These are phyloP conservation scores for Phytopythium vexans DNA, from an alignment of 352 stramenopile genomes.

Conservation along the genomic window DNA sequence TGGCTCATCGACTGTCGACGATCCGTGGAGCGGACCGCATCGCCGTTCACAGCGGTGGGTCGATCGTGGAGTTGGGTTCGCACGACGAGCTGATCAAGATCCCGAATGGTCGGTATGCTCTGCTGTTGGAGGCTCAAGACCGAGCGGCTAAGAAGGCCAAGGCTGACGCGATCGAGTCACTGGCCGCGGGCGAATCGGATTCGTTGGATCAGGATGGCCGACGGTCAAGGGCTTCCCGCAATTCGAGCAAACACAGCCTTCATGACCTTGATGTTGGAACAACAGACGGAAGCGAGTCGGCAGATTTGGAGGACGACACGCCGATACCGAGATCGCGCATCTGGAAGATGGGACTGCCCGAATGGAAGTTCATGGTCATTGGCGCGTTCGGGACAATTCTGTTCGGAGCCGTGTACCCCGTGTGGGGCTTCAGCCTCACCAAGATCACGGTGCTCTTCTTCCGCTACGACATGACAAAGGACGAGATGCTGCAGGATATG, in stretches of 20 bases:
- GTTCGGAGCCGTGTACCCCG: conserved; percentile 39
- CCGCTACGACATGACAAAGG: conserved; percentile 25
- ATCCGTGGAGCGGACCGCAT: conserved; percentile 93
- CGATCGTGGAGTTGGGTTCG: conserved; percentile 90
- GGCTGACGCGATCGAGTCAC: neutral
- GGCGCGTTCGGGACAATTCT: conserved; percentile 36
- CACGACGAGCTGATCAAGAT: conserved; percentile 88
- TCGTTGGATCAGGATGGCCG: neutral
- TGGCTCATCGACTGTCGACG: conserved; percentile 93
- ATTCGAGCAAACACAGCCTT: neutral
- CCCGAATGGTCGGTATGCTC: conserved; percentile 38
- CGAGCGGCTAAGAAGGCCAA: conserved; percentile 6
- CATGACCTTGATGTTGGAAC: conserved; percentile 3
- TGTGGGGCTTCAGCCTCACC: conserved; percentile 46
- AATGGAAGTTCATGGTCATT: conserved; percentile 46
- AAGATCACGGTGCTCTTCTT: conserved; percentile 60
- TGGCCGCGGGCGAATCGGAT: neutral
- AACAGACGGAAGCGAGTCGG: neutral
- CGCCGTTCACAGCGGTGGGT: no score
- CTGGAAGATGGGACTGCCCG: conserved; percentile 41
- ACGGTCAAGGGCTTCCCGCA: conserved; percentile 1
- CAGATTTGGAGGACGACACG: neutral
- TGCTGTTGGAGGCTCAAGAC: conserved; percentile 41
- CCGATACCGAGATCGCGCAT: no score
- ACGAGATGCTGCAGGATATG: conserved; percentile 34